Evolutionary conservation across 148 eudicot genomes (phyloP).

Genomic region (Amaranthus hypochondriacus): DNA sequence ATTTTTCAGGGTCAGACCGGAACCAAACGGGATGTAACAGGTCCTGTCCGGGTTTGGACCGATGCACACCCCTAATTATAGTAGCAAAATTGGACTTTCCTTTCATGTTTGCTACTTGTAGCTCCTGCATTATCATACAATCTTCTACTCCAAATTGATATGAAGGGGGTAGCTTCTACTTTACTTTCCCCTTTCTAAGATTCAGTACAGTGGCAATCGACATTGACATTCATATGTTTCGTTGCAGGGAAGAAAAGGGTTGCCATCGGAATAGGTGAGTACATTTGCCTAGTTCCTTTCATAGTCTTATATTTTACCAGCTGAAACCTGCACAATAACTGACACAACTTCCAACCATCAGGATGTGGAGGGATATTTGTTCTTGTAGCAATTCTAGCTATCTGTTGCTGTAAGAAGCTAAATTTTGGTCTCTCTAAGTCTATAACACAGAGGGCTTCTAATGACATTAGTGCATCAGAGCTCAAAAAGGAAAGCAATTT

Average conservation of each 20-base stretch:
- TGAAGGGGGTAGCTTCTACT: no score
- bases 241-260: background rate
- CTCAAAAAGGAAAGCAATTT: constrained; percentile 26
- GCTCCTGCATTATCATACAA: no score
- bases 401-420: constrained; percentile 22
- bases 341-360: background rate
- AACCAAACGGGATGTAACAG: no score
- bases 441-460: constrained; percentile 16
- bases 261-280: constrained; percentile 2
- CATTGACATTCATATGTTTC: background rate
- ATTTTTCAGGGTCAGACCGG: no score
- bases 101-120: no score
- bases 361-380: constrained; percentile 18
- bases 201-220: no score
- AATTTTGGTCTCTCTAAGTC: background rate
- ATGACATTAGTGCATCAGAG: constrained; percentile 6
- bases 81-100: no score
- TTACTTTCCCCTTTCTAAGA: no score
- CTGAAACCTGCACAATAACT: background rate
- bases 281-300: background rate
- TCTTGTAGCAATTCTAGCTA: constrained; percentile 3
- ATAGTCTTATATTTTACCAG: background rate
- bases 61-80: no score
- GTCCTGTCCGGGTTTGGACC: no score
- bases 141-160: no score